Percentiles rank a stretch among this genome's conserved stretches.
Evolutionary conservation across 805 yeast species (phyloP).

Genomic region (Blastobotrys attinorum): DNA sequence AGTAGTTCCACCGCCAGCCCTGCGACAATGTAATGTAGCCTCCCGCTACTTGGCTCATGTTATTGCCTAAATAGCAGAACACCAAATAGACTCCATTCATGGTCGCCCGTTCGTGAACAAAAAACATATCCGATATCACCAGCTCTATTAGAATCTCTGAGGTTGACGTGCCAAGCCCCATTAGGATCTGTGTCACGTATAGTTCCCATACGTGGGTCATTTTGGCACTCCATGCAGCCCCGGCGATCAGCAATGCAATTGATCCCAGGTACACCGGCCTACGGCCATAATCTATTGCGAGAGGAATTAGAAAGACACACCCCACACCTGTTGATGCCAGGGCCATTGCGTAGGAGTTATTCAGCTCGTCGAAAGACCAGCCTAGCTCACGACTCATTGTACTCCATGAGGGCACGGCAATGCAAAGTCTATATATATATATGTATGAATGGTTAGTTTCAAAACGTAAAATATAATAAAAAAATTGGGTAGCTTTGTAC

Average conservation of each 20-base stretch:
- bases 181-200: conserved; percentile 10
- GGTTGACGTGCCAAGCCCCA: conserved; percentile 8
- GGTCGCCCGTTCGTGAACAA: conserved; percentile 21
- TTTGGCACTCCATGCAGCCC: conserved; percentile 11
- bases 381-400: conserved; percentile 10
- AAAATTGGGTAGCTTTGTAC: too few species aligned
- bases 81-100: conserved; percentile 20
- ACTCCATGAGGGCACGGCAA: conserved; percentile 12
- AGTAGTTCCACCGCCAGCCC: conserved; percentile 25
- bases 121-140: conserved; percentile 19
- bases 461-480: not conserved
- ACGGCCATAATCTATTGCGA: conserved; percentile 12
- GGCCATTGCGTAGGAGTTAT: conserved; percentile 10
- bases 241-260: conserved; percentile 6
- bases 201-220: conserved; percentile 10
- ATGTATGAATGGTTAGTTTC: not conserved
- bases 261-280: conserved; percentile 12
- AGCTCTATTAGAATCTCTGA: conserved; percentile 18
- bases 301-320: conserved; percentile 14
- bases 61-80: conserved; percentile 21
- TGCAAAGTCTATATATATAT: not conserved
- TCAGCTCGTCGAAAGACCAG: conserved; percentile 9
- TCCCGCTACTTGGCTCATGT: conserved; percentile 19
- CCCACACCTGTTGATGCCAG: conserved; percentile 12
- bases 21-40: conserved; percentile 19